These are phyloP conservation scores for Medicago ruthenica DNA, from an alignment of 306 rosid genomes.

Conservation along the genomic window DNA sequence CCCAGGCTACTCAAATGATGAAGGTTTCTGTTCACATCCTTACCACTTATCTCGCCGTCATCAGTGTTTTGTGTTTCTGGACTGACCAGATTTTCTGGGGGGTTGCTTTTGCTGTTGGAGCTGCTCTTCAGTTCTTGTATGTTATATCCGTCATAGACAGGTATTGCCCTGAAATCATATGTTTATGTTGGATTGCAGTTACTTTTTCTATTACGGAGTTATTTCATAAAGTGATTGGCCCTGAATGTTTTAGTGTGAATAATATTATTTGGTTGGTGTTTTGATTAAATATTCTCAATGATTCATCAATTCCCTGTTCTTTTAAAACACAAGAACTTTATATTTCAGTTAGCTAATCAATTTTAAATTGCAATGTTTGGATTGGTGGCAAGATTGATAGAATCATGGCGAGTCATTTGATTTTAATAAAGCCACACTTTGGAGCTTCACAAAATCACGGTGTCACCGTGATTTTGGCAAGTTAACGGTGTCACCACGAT, in stretches of 20 bases:
- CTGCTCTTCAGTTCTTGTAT: constrained; percentile 84
- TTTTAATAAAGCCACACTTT: too few relatives aligned
- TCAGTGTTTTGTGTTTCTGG: constrained; percentile 97
- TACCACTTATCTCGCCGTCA: constrained; percentile 92
- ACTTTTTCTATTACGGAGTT: constrained; percentile 6
- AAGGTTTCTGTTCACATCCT: constrained; percentile 86
- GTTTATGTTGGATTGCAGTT: not conserved
- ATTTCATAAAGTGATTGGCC: not conserved
- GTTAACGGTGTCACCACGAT: too few relatives aligned
- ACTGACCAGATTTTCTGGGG: constrained; percentile 85
- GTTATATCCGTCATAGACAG: constrained; percentile 88
- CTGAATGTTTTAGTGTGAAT: not conserved
- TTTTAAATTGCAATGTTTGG: constrained; percentile 1
- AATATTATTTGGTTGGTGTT: not conserved
- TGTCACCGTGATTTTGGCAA: too few relatives aligned
- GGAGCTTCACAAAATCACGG: too few relatives aligned
- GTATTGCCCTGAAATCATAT: constrained; percentile 50
- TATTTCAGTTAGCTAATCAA: not conserved
- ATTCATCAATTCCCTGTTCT: constrained; percentile 4
- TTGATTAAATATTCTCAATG: not conserved
- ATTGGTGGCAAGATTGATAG: too few relatives aligned
- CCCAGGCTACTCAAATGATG: constrained; percentile 80
- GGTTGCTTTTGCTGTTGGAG: constrained; percentile 81
- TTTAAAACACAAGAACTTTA: not conserved
- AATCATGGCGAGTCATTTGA: too few relatives aligned